Conservation (phyloP, 495 filamentous ascomycete species). For the Pyrenula aspistea region DNA sequence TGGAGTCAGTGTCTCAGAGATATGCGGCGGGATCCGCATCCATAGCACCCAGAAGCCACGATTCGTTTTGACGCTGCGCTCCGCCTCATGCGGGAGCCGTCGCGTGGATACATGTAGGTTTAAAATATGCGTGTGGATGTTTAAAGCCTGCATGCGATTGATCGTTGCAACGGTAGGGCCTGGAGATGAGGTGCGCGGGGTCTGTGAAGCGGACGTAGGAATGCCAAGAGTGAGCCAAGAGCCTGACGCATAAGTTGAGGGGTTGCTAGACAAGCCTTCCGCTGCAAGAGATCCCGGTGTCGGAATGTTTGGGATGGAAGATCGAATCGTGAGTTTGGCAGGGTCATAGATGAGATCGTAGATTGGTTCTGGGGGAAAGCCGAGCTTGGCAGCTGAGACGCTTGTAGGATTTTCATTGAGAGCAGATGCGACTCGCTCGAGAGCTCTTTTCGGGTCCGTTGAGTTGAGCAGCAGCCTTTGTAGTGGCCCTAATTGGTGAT, state of each 20-base stretch:
- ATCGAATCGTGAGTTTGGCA: constrained; percentile 58
- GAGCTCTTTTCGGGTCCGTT: constrained; percentile 43
- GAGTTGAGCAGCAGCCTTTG: constrained; percentile 56
- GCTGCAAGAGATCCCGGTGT: constrained; percentile 29
- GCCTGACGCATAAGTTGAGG: background rate
- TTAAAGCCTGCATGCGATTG: constrained; percentile 82
- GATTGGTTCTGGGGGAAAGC: constrained; percentile 34
- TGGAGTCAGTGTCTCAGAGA: constrained; percentile 11
- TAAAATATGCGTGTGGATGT: constrained; percentile 77
- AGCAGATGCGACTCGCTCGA: constrained; percentile 26
- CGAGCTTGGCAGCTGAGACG: constrained; percentile 11
- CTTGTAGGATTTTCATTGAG: constrained; percentile 22
- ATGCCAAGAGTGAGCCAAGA: background rate
- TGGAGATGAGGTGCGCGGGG: background rate
- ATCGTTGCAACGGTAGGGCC: constrained; percentile 22
- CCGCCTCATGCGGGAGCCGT: constrained; percentile 46
- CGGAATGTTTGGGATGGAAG: constrained; percentile 86
- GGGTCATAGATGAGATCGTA: constrained; percentile 86
- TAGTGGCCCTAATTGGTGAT: constrained; percentile 70
- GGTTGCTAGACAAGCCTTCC: constrained; percentile 9
- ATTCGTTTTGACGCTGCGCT: constrained; percentile 83
- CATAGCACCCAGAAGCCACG: constrained; percentile 97
- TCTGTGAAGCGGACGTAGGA: constrained; percentile 1
- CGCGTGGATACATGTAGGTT: constrained; percentile 58
- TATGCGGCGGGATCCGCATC: constrained; percentile 51